Percentiles rank a stretch among this genome's conserved stretches.
These are phyloP conservation scores for Exophiala bonariae DNA, from an alignment of 2,329 filamentous ascomycete species.

Conservation along the genomic window DNA sequence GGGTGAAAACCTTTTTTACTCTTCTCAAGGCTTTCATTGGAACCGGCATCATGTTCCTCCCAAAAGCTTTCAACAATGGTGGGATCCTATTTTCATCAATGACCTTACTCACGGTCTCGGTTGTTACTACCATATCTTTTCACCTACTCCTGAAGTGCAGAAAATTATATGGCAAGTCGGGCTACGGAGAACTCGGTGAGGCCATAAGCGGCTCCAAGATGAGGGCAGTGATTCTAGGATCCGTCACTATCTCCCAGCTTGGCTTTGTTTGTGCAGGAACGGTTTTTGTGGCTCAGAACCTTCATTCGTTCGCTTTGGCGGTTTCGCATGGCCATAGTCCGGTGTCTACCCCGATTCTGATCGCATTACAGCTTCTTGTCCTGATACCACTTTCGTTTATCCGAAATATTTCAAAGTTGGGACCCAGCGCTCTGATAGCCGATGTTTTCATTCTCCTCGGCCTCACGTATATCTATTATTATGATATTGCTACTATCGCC, in stretches of 20 bases:
- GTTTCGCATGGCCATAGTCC: conserved; percentile 51
- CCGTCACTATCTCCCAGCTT: conserved; percentile 72
- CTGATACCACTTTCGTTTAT: conserved; percentile 69
- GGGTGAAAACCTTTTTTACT: conserved; percentile 75
- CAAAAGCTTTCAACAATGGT: conserved; percentile 76
- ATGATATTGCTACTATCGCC: conserved; percentile 61
- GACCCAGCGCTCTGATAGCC: conserved; percentile 66
- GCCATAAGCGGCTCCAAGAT: conserved; percentile 64
- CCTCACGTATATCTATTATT: conserved; percentile 72
- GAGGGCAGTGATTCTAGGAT: conserved; percentile 65
- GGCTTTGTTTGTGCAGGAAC: conserved; percentile 77
- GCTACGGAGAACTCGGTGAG: conserved; percentile 73
- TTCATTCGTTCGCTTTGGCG: conserved; percentile 66
- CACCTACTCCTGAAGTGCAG: conserved; percentile 70
- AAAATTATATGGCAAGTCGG: conserved; percentile 59
- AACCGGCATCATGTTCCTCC: conserved; percentile 79
- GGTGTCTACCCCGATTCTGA: conserved; percentile 59
- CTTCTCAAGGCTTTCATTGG: conserved; percentile 77
- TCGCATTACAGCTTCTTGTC: conserved; percentile 64
- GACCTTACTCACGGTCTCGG: conserved; percentile 64
- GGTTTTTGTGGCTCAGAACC: conserved; percentile 75
- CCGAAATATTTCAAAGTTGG: conserved; percentile 73
- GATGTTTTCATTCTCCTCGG: conserved; percentile 72
- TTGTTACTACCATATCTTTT: conserved; percentile 70
- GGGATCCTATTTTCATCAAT: conserved; percentile 74